A percentile compares a stretch with the other conserved stretches of the same genome.
Conservation (phyloP, 306 rosid genomes). For the Comarum palustre region DNA sequence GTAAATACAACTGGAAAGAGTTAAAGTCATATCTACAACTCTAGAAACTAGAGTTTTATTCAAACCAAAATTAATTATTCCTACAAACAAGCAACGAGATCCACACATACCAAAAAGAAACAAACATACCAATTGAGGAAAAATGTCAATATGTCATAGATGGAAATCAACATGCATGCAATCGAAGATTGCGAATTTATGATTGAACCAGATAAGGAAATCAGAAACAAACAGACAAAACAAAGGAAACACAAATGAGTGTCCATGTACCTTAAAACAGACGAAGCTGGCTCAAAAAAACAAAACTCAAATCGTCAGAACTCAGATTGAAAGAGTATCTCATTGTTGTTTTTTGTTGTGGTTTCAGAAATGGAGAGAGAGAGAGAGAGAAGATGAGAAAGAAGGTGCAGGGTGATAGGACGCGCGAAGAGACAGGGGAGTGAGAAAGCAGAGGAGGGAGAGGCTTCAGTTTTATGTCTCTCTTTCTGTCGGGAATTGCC, state of each 20-base stretch:
- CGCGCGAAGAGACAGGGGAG: slow-evolving; percentile 56
- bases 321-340: slow-evolving; percentile 20
- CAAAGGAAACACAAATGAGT: slow-evolving; percentile 23
- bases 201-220: slow-evolving; percentile 28
- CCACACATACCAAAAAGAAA: slow-evolving; percentile 10
- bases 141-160: neutral
- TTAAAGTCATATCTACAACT: no score
- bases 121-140: slow-evolving; percentile 19
- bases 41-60: no score
- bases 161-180: slow-evolving; percentile 26
- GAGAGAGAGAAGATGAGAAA: slow-evolving; percentile 56
- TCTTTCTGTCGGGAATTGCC: neutral
- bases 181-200: slow-evolving; percentile 13
- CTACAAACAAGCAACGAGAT: neutral
- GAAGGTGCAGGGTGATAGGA: slow-evolving; percentile 60
- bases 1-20: no score
- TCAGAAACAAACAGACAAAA: slow-evolving; percentile 8
- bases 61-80: no score
- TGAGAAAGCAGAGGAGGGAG: slow-evolving; percentile 17
- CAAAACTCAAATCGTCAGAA: slow-evolving; percentile 17
- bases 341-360: slow-evolving; percentile 24
- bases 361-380: slow-evolving; percentile 9
- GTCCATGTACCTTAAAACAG: slow-evolving; percentile 33
- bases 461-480: neutral
- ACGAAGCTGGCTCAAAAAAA: slow-evolving; percentile 27